Percentiles rank a stretch among this genome's conserved stretches.
These are phyloP conservation scores for Leucocoprinus sp. DNA, from an alignment of 768 basidiomycete species.

Conservation along the genomic window DNA sequence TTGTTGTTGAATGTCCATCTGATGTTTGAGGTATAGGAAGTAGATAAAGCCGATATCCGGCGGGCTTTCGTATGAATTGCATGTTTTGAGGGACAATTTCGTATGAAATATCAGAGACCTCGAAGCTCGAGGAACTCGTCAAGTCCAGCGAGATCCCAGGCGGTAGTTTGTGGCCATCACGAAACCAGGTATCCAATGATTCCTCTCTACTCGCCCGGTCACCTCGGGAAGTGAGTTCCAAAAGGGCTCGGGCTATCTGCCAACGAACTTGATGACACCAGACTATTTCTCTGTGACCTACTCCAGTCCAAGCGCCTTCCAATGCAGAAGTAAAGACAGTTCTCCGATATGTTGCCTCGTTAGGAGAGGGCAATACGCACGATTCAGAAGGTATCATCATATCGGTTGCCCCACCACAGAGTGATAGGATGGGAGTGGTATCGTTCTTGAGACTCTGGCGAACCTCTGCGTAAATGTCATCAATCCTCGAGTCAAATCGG, in stretches of 20 bases:
- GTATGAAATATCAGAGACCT: constrained; percentile 21
- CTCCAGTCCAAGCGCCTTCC: constrained; percentile 90
- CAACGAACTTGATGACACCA: constrained; percentile 98
- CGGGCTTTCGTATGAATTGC: constrained; percentile 38
- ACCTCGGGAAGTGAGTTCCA: constrained; percentile 49
- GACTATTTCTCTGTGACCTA: constrained; percentile 94
- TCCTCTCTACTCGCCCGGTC: constrained; percentile 20
- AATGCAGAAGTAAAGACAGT: constrained; percentile 81
- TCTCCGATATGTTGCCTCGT: constrained; percentile 32
- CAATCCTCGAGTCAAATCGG: constrained; percentile 75
- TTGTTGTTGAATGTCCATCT: constrained; percentile 14
- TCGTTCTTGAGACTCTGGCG: constrained; percentile 29
- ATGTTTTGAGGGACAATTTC: constrained; percentile 27
- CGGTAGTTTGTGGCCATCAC: constrained; percentile 48
- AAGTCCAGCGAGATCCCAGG: constrained; percentile 13
- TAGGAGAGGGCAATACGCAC: constrained; percentile 48
- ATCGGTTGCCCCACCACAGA: constrained; percentile 91
- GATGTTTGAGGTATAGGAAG: constrained; percentile 32
- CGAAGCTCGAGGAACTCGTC: constrained; percentile 10
- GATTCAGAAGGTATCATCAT: constrained; percentile 88
- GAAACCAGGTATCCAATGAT: constrained; percentile 59
- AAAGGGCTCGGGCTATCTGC: constrained; percentile 70
- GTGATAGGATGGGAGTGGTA: constrained; percentile 65
- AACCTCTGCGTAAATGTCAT: constrained; percentile 56
- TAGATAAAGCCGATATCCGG: constrained; percentile 37